Conservation (phyloP, 352 stramenopile genomes). For the Globisporangium parvum region DNA sequence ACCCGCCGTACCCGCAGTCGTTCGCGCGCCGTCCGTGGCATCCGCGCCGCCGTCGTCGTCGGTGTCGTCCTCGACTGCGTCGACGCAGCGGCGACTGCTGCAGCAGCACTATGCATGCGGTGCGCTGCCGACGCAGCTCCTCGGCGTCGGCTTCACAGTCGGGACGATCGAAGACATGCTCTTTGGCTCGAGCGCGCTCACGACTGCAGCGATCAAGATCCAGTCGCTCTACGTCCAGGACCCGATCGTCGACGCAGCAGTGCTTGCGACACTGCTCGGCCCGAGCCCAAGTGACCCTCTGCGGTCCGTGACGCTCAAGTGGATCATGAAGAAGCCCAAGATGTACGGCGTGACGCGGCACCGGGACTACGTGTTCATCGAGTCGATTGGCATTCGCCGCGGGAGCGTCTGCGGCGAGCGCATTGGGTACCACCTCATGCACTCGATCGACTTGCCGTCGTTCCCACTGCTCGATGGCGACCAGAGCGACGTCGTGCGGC, state of each 20-base stretch:
- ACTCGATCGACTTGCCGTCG: slow-evolving; percentile 25
- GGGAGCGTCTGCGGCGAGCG: slow-evolving; percentile 12
- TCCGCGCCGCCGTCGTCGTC: too few relatives aligned
- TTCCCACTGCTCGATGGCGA: slow-evolving; percentile 8
- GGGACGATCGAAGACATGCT: slow-evolving; percentile 22
- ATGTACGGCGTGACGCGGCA: slow-evolving; percentile 15
- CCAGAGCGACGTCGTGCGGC: slow-evolving; percentile 12
- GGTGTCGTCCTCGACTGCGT: not conserved
- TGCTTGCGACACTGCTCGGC: slow-evolving; percentile 12
- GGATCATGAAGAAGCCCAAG: slow-evolving; percentile 17
- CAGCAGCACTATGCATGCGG: not conserved
- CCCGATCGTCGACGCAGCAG: slow-evolving; percentile 14
- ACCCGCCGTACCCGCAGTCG: too few relatives aligned
- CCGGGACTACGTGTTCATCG: slow-evolving; percentile 19
- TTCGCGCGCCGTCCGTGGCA: too few relatives aligned
- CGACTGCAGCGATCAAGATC: slow-evolving; percentile 20
- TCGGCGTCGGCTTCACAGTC: slow-evolving; percentile 15
- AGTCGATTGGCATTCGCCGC: slow-evolving; percentile 19
- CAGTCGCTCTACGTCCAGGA: slow-evolving; percentile 17
- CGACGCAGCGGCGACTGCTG: not conserved
- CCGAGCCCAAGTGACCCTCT: slow-evolving; percentile 15
- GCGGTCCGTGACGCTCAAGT: slow-evolving; percentile 18
- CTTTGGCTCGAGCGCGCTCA: slow-evolving; percentile 11
- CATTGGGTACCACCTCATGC: slow-evolving; percentile 27
- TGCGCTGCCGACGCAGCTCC: slow-evolving; percentile 18